A percentile compares a stretch with the other conserved stretches of the same genome.
Evolutionary conservation across 176 grass and related monocot species (phyloP).

Genomic region (Themeda triandra): DNA sequence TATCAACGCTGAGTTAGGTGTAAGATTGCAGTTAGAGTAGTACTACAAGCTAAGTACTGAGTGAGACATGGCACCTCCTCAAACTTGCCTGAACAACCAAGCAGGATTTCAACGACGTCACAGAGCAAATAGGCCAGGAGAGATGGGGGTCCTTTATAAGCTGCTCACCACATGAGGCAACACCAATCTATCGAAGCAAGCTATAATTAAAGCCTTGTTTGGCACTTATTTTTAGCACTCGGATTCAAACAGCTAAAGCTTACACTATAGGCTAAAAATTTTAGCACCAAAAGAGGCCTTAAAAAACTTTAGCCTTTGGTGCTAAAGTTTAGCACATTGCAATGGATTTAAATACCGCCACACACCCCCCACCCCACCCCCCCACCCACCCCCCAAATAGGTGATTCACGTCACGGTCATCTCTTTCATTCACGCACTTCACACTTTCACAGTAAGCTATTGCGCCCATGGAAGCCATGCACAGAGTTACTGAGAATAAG

Average conservation of each 20-base stretch:
- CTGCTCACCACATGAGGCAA: neutral
- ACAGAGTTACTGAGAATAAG: neutral
- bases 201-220: too few relatives aligned
- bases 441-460: neutral
- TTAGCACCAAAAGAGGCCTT: too few relatives aligned
- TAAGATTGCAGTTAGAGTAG: neutral
- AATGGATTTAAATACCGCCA: too few relatives aligned
- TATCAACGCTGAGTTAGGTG: neutral
- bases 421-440: neutral
- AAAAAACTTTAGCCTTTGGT: too few relatives aligned
- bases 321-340: too few relatives aligned
- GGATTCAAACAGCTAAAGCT: too few relatives aligned
- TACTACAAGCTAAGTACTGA: neutral
- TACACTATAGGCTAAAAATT: too few relatives aligned
- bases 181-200: neutral
- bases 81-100: neutral
- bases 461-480: neutral
- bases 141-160: neutral
- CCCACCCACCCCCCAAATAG: too few relatives aligned
- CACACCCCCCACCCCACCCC: too few relatives aligned
- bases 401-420: neutral
- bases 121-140: neutral
- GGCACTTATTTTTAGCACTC: too few relatives aligned
- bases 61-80: neutral
- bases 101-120: neutral